Evolutionary conservation across 2,329 filamentous ascomycete genomes (phyloP), one percentile per base, ranked within the genome.

Genomic region (Bipolaris oryzae): DNA sequence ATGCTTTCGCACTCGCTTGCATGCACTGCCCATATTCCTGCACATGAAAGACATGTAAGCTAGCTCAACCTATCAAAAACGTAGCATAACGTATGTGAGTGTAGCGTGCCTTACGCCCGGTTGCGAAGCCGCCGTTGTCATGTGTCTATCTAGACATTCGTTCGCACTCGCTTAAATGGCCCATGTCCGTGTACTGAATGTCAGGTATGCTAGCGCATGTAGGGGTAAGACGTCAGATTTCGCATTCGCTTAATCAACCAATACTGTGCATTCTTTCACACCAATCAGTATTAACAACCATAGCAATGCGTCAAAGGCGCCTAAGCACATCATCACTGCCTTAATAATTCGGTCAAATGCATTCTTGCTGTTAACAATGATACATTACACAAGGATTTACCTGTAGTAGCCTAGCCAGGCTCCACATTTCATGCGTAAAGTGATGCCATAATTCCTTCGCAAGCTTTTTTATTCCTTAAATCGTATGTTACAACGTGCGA

Each of bases 401-500:
- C 45, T 20, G 31, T 48, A 35, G 34, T 44, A 21, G 42, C 54
- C 54, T 53, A 34, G 15, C 50, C 50, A 57, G 48, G 35, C 45
- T 38, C 44, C 43, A 53, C 38, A 38, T 35, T 44, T 25, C 43
- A 38, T 57, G 37, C 46, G 42, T 42, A 48, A 53, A 56, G 35
- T 50, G 33, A 49, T 56, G 49, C 53, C 44, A 38, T 20, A 35
- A 56, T 41, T 33, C 57, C 44, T 50, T 59, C 44, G 57, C 49
- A 16, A 37, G 50, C 49, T 57, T 59, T 58, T 59, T 59, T 59
- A 50, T 57, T 58, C 47, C 53, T 50, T 45, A 53, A 37, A 48
- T 53, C 48, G 49, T 59, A 59, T 59, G 53, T 50, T 59, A 59
- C 57, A 59, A 39, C 51, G 57, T 59, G 57, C 57, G 39, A 23